A percentile compares a stretch with the other conserved stretches of the same genome.
phyloP scores from a whole-genome alignment of 2,329 filamentous ascomycete genomes.

The Colletotrichum acutatum region DNA sequence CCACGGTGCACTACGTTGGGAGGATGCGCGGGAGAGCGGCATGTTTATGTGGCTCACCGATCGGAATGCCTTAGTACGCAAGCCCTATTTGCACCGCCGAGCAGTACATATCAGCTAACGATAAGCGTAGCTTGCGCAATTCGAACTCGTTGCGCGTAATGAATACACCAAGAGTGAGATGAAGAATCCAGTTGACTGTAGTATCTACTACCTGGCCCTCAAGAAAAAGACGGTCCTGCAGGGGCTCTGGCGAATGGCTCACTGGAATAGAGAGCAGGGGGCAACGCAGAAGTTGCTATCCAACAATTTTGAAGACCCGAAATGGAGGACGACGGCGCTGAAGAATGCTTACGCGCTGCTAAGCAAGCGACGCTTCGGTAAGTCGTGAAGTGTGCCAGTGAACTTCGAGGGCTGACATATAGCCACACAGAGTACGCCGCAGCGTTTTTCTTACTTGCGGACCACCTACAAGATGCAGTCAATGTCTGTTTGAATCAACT shows the following conservation, averaged over 20 bases:
- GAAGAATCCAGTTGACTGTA: slow-evolving; percentile 92
- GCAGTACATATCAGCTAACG: background rate
- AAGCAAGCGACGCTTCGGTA: slow-evolving; percentile 88
- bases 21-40: slow-evolving; percentile 85
- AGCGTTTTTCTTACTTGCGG: slow-evolving; percentile 93
- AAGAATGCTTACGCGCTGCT: slow-evolving; percentile 98
- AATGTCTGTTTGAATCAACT: slow-evolving; percentile 89
- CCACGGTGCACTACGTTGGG: slow-evolving; percentile 84
- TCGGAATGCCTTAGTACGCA: slow-evolving; percentile 76
- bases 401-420: slow-evolving; percentile 49
- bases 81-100: slow-evolving; percentile 14
- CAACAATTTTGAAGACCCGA: slow-evolving; percentile 90
- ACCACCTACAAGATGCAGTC: slow-evolving; percentile 85
- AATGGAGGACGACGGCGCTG: slow-evolving; percentile 88
- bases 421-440: slow-evolving; percentile 82
- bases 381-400: slow-evolving; percentile 37
- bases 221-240: slow-evolving; percentile 91
- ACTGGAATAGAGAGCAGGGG: slow-evolving; percentile 86
- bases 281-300: slow-evolving; percentile 82
- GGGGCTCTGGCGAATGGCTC: slow-evolving; percentile 94
- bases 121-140: slow-evolving; percentile 71
- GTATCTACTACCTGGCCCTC: slow-evolving; percentile 89
- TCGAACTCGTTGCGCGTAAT: slow-evolving; percentile 91
- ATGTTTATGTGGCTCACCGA: slow-evolving; percentile 97
- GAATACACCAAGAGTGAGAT: slow-evolving; percentile 91